Evolutionary conservation across 177 flowering plant species (phyloP).

Genomic region (Telopea speciosissima): DNA sequence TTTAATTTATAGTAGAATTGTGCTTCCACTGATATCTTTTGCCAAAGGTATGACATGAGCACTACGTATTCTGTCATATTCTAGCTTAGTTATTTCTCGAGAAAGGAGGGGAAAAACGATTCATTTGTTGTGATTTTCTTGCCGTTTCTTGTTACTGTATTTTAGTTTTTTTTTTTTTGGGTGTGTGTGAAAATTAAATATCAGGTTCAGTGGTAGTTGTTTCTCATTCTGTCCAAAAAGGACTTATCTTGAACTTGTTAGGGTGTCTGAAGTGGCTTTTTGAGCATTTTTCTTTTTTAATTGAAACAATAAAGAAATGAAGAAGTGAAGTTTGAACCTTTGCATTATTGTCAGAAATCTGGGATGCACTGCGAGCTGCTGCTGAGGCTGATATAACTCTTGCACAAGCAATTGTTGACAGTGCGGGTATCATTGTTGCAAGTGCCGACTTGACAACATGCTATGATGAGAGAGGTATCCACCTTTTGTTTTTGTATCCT

Average conservation of each 20-base stretch:
- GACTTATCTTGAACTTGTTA: neutral
- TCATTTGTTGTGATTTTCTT: neutral
- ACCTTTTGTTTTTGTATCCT: neutral
- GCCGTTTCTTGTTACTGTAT: neutral
- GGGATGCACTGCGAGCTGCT: conserved; percentile 97
- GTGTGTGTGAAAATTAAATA: neutral
- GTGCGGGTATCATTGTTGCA: conserved; percentile 82
- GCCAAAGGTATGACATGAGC: neutral
- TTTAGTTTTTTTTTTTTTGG: neutral
- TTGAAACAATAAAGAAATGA: neutral
- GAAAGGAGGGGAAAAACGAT: neutral
- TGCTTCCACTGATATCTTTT: neutral
- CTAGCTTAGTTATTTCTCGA: neutral
- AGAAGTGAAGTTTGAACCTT: too few relatives aligned
- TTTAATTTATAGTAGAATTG: too few relatives aligned
- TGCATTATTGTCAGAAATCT: conserved; percentile 47
- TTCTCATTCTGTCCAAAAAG: neutral
- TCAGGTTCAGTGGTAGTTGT: neutral
- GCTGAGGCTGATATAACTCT: conserved; percentile 68
- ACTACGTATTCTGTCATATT: too few relatives aligned
- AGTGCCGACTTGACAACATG: conserved; percentile 75
- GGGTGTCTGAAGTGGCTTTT: neutral
- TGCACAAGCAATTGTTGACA: conserved; percentile 80
- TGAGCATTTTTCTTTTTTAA: neutral
- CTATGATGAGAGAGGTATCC: conserved; percentile 86